Conservation (phyloP, 176 grass and related monocot species). For the Musa schizocarpa region DNA sequence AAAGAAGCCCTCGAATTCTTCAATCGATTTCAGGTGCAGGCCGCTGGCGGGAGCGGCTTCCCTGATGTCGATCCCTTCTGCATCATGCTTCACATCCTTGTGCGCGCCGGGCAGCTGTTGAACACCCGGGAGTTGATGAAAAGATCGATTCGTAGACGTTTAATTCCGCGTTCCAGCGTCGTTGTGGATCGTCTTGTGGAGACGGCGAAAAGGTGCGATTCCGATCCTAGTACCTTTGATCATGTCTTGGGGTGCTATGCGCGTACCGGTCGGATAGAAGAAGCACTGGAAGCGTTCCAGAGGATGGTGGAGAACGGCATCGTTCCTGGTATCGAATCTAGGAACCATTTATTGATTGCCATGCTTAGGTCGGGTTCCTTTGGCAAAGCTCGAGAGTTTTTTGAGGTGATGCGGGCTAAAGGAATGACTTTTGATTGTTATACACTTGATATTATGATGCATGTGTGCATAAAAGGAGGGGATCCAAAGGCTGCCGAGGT, state of each 20-base stretch:
- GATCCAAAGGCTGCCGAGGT: slow-evolving; percentile 34
- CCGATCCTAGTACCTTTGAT: slow-evolving; percentile 6
- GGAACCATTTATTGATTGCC: slow-evolving; percentile 40
- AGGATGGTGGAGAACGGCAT: slow-evolving; percentile 36
- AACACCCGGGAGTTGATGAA: slow-evolving; percentile 11
- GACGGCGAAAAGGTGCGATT: slow-evolving; percentile 15
- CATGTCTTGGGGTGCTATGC: slow-evolving; percentile 37
- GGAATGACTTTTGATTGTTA: slow-evolving; percentile 30
- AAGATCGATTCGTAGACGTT: slow-evolving; percentile 2
- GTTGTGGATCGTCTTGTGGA: slow-evolving; percentile 23
- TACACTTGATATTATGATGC: slow-evolving; percentile 48
- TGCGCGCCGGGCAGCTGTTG: slow-evolving; percentile 4
- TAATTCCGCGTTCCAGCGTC: slow-evolving; percentile 2
- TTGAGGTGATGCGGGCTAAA: slow-evolving; percentile 38
- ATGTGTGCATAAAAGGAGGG: slow-evolving; percentile 35
- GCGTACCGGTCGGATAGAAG: not conserved
- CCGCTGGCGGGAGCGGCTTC: not conserved
- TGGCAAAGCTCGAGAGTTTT: slow-evolving; percentile 28
- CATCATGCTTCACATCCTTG: slow-evolving; percentile 33
- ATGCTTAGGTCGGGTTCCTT: slow-evolving; percentile 29
- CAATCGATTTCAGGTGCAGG: not conserved
- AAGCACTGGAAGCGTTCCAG: slow-evolving; percentile 31
- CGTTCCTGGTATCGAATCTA: slow-evolving; percentile 23
- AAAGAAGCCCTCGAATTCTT: slow-evolving; percentile 22
- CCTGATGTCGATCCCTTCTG: slow-evolving; percentile 7